A percentile compares a stretch with the other conserved stretches of the same genome.
These are phyloP conservation scores for Trypanosoma boissoni DNA, from an alignment of 208 protist genomes.

Conservation along the genomic window DNA sequence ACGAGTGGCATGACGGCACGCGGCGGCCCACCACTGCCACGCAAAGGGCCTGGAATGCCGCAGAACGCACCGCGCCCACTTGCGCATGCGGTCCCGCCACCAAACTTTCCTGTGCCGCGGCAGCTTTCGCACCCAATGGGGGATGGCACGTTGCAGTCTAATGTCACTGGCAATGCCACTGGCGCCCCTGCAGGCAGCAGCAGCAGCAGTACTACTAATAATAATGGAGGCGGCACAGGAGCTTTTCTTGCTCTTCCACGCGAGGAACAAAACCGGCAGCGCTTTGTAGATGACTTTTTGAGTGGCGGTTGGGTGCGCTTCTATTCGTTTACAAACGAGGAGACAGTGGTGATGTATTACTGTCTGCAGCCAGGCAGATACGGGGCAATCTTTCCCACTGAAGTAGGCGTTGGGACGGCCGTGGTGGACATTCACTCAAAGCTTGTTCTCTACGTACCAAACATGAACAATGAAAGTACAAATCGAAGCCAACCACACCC, in stretches of 20 bases:
- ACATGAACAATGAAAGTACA: slow-evolving; percentile 83
- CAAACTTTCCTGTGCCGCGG: slow-evolving; percentile 3
- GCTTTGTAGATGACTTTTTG: slow-evolving; percentile 82
- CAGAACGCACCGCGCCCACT: not conserved
- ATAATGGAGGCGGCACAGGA: slow-evolving; percentile 20
- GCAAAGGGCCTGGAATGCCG: slow-evolving; percentile 48
- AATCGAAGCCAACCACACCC: slow-evolving; percentile 82
- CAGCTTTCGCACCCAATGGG: slow-evolving; percentile 7
- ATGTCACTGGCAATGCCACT: slow-evolving; percentile 13
- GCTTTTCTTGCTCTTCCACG: slow-evolving; percentile 76
- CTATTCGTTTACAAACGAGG: slow-evolving; percentile 78
- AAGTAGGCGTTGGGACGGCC: slow-evolving; percentile 72
- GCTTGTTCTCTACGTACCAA: slow-evolving; percentile 80
- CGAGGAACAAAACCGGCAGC: slow-evolving; percentile 62
- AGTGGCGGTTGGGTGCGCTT: slow-evolving; percentile 84
- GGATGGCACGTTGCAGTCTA: not conserved
- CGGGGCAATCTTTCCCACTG: slow-evolving; percentile 82
- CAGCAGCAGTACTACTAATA: too few species aligned
- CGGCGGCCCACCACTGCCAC: slow-evolving; percentile 68
- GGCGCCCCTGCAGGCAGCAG: slow-evolving; percentile 3
- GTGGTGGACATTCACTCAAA: slow-evolving; percentile 83
- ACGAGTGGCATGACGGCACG: slow-evolving; percentile 43
- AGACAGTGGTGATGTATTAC: slow-evolving; percentile 86
- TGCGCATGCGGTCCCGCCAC: not conserved
- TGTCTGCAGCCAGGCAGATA: slow-evolving; percentile 83